phyloP scores from a whole-genome alignment of 768 basidiomycete species.

The Sistotremastrum niveocremeum region DNA sequence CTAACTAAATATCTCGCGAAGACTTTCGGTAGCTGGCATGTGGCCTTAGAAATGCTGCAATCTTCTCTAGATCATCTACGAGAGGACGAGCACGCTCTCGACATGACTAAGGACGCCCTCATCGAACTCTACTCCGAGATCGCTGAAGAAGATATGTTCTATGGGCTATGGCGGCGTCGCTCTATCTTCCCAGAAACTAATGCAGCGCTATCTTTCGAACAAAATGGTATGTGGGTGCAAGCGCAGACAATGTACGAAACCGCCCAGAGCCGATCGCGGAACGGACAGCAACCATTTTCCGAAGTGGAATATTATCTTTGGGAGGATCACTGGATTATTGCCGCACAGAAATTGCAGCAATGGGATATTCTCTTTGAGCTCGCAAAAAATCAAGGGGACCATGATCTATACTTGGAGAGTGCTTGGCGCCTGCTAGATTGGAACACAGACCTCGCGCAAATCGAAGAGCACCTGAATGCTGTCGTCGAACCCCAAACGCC shows the following conservation, averaged over 20 bases:
- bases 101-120: slow-evolving; percentile 79
- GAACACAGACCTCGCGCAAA: slow-evolving; percentile 50
- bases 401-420: slow-evolving; percentile 86
- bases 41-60: slow-evolving; percentile 74
- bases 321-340: slow-evolving; percentile 98
- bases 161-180: slow-evolving; percentile 89
- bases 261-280: slow-evolving; percentile 76
- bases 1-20: slow-evolving; percentile 94
- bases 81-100: slow-evolving; percentile 69
- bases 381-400: slow-evolving; percentile 76
- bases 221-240: slow-evolving; percentile 94
- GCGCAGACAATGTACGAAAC: slow-evolving; percentile 79
- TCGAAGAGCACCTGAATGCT: slow-evolving; percentile 71
- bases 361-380: slow-evolving; percentile 95
- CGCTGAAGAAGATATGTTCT: slow-evolving; percentile 93
- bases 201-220: slow-evolving; percentile 77
- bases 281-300: slow-evolving; percentile 74
- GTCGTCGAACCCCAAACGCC: slow-evolving; percentile 85
- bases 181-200: slow-evolving; percentile 86
- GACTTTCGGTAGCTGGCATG: slow-evolving; percentile 93
- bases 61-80: slow-evolving; percentile 64
- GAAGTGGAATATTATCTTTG: slow-evolving; percentile 95
- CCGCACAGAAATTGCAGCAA: slow-evolving; percentile 92
- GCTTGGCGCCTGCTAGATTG: slow-evolving; percentile 94
- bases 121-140: slow-evolving; percentile 94